Evolutionary conservation across 192 early-diverging fungal species (phyloP).

Genomic region (Gonapodya prolifera): DNA sequence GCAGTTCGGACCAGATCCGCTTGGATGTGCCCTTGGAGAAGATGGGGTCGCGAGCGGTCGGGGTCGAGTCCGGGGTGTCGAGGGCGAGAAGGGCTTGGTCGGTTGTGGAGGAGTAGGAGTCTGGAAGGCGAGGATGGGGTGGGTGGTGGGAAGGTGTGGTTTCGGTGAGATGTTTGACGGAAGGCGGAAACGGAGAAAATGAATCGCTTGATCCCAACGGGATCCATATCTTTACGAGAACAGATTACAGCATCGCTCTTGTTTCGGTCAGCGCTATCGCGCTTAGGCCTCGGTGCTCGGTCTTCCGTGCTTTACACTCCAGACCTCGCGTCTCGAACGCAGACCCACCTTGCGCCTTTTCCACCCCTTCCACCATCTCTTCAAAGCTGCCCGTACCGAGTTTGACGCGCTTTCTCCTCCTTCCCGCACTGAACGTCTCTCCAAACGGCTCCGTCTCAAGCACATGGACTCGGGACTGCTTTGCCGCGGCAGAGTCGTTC

Average conservation of each 20-base stretch:
- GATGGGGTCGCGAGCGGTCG: conserved; percentile 72
- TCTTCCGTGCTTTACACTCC: too few species aligned
- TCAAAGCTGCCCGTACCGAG: conserved; percentile 57
- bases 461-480: conserved; percentile 69
- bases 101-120: conserved; percentile 28
- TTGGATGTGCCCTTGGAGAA: conserved; percentile 89
- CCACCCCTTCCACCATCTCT: conserved; percentile 60
- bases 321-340: conserved; percentile 9
- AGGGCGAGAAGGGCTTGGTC: conserved; percentile 69
- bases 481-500: conserved; percentile 62
- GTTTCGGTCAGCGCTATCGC: not conserved
- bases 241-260: too few species aligned
- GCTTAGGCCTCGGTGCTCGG: too few species aligned
- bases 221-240: too few species aligned
- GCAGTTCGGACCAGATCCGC: conserved; percentile 97
- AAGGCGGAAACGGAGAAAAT: not conserved
- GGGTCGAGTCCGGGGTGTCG: conserved; percentile 51
- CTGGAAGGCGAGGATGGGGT: too few species aligned
- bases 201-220: too few species aligned
- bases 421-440: conserved; percentile 87
- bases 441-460: conserved; percentile 87
- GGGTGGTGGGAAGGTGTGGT: too few species aligned
- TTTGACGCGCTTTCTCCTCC: conserved; percentile 91
- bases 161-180: too few species aligned
- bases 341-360: conserved; percentile 49